Conservation (phyloP, 129 eudicot species). For the Chrysanthemum seticuspe region DNA sequence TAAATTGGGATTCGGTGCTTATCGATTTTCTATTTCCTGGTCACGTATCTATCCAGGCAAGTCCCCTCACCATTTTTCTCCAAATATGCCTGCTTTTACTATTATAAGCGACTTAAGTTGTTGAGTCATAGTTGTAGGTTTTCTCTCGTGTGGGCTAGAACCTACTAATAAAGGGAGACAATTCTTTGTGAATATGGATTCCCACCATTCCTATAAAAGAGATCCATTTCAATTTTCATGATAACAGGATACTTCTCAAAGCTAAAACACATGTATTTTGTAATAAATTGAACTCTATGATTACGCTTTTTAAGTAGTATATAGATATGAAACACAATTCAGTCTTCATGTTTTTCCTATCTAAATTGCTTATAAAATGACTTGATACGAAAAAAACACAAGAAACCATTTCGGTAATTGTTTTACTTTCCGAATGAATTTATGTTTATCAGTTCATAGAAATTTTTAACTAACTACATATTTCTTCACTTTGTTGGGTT, state of each 20-base stretch:
- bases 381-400: background rate
- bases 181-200: background rate
- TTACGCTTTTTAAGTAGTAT: background rate
- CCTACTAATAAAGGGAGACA: background rate
- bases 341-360: background rate
- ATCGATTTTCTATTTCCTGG: conserved; percentile 83
- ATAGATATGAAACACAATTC: background rate
- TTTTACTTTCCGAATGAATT: background rate
- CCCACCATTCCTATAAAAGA: background rate
- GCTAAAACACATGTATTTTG: conserved; percentile 1
- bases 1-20: conserved; percentile 67
- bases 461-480: background rate
- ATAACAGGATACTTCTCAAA: conserved; percentile 9
- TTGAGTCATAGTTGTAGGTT: conserved; percentile 16
- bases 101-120: conserved; percentile 16
- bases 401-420: background rate
- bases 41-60: conserved; percentile 81
- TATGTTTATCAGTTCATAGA: background rate
- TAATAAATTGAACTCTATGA: background rate
- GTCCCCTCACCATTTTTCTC: background rate
- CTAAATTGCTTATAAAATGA: background rate
- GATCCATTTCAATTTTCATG: conserved; percentile 2
- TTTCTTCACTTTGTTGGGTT: background rate
- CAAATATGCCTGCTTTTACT: conserved; percentile 5
- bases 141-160: background rate